phyloP scores from a whole-genome alignment of 768 basidiomycete genomes.

The Pleurotus djamor region DNA sequence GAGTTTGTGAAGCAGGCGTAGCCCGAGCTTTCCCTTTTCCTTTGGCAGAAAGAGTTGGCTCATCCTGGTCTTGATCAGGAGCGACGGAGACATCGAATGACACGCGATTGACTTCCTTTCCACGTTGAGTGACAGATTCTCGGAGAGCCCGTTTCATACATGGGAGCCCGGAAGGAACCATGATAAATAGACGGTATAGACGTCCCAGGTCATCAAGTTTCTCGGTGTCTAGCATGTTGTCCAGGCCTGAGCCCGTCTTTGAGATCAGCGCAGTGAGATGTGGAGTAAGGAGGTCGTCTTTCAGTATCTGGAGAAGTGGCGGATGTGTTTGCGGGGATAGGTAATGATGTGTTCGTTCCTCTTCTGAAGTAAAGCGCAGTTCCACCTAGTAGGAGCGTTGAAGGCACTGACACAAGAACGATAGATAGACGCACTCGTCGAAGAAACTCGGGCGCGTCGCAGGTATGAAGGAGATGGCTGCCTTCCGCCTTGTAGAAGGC shows the following conservation, averaged over 20 bases:
- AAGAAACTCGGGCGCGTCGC: constrained; percentile 82
- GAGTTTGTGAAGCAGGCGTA: constrained; percentile 41
- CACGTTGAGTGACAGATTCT: constrained; percentile 68
- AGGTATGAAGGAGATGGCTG: constrained; percentile 61
- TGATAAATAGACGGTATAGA: constrained; percentile 72
- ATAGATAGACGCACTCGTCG: constrained; percentile 52
- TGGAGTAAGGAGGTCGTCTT: constrained; percentile 72
- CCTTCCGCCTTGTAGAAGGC: constrained; percentile 81
- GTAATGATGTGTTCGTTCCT: constrained; percentile 83
- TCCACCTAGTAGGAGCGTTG: constrained; percentile 57
- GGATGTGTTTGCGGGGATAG: constrained; percentile 71
- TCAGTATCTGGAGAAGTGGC: constrained; percentile 72
- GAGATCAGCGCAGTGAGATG: constrained; percentile 75
- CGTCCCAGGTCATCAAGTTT: constrained; percentile 75
- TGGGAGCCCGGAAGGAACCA: constrained; percentile 65
- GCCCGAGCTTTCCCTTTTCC: constrained; percentile 37
- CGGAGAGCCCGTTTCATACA: constrained; percentile 67
- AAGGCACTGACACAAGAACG: constrained; percentile 4
- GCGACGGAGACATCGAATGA: constrained; percentile 40
- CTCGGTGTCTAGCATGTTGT: constrained; percentile 82
- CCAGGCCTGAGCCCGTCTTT: constrained; percentile 83
- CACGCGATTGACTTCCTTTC: constrained; percentile 74
- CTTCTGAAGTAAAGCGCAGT: constrained; percentile 77
- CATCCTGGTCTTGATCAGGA: constrained; percentile 28
- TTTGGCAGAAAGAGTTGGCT: constrained; percentile 42